These are phyloP conservation scores for Pyrrhoderma lamaoense DNA, from an alignment of 1,284 basidiomycete genomes.

Conservation along the genomic window DNA sequence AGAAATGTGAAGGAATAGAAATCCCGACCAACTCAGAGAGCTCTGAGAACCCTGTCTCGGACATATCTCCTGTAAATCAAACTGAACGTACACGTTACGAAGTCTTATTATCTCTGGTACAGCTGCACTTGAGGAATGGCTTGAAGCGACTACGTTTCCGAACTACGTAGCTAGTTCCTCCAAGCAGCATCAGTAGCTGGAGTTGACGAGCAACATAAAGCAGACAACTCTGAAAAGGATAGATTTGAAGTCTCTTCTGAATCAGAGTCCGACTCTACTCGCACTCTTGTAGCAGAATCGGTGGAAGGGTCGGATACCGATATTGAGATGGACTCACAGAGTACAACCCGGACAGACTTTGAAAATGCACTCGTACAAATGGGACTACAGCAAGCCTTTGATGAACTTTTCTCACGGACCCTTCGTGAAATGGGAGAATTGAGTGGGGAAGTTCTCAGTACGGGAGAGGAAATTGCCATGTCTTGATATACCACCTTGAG, in stretches of 20 bases:
- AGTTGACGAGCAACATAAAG: constrained; percentile 1
- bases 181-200: constrained; percentile 1
- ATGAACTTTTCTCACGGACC: constrained; percentile 53
- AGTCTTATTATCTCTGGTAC: constrained; percentile 57
- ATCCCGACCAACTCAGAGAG: constrained; percentile 20
- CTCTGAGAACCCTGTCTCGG: not conserved
- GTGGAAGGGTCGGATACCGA: not conserved
- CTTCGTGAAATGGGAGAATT: constrained; percentile 46
- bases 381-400: constrained; percentile 51
- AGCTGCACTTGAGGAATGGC: constrained; percentile 60
- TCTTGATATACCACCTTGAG: not conserved
- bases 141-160: constrained; percentile 29
- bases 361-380: constrained; percentile 36
- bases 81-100: constrained; percentile 61
- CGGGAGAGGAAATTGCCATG: constrained; percentile 5
- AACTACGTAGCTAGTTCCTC: constrained; percentile 11
- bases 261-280: not conserved
- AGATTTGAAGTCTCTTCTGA: too few species aligned
- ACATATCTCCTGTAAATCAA: constrained; percentile 44
- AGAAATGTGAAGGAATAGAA: constrained; percentile 34
- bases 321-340: constrained; percentile 19
- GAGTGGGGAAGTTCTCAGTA: constrained; percentile 7
- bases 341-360: constrained; percentile 31
- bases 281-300: not conserved
- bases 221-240: not conserved